Evolutionary conservation across 371 early-diverging fungal species (phyloP).

Genomic region (Circinella minor): DNA sequence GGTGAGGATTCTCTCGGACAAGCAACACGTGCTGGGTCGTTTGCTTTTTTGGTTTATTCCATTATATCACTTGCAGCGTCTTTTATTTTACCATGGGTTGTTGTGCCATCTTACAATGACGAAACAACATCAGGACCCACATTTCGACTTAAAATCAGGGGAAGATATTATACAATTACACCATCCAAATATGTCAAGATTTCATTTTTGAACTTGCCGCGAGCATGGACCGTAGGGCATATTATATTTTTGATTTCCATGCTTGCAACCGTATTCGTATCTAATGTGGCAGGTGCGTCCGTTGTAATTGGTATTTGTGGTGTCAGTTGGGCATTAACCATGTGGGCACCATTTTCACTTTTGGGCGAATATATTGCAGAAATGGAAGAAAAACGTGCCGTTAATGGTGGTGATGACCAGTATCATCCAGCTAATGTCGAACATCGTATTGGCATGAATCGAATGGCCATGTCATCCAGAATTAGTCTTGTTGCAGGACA

Average conservation of each 20-base stretch:
- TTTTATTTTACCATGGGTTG: conserved; percentile 68
- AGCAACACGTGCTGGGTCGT: conserved; percentile 85
- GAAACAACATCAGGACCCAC: conserved; percentile 3
- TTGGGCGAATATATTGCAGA: conserved; percentile 83
- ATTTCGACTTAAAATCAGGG: conserved; percentile 12
- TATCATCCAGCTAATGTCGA: neutral
- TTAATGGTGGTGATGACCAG: neutral
- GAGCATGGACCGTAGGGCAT: conserved; percentile 74
- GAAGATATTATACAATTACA: conserved; percentile 16
- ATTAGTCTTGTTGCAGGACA: conserved; percentile 33
- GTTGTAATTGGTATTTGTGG: conserved; percentile 78
- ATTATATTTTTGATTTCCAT: conserved; percentile 71
- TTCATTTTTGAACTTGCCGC: conserved; percentile 57
- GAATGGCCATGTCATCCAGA: conserved; percentile 30
- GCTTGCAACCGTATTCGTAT: conserved; percentile 67
- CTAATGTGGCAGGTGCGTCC: conserved; percentile 52
- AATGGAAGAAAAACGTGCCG: conserved; percentile 22
- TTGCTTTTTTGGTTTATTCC: conserved; percentile 81
- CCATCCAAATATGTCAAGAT: conserved; percentile 27
- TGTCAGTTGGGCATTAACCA: conserved; percentile 85
- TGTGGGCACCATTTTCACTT: conserved; percentile 94
- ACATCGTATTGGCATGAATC: conserved; percentile 10
- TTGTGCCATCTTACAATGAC: conserved; percentile 27
- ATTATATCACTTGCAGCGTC: conserved; percentile 76
- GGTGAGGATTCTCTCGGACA: conserved; percentile 61